Evolutionary conservation across 345 rosid genomes (phyloP).

Genomic region (Erucastrum elatum): DNA sequence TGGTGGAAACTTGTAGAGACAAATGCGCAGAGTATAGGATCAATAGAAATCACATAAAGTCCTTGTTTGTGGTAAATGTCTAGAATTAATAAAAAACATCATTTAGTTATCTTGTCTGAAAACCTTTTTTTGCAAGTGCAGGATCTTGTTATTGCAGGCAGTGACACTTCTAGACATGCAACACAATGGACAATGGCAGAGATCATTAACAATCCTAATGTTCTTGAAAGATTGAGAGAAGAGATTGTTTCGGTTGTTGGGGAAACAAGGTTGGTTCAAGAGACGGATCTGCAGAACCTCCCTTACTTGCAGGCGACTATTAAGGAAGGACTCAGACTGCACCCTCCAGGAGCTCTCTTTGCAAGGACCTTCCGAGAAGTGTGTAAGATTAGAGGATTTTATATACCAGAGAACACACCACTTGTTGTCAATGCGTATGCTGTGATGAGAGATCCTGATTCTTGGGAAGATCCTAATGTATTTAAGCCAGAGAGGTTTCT

Average conservation of each 20-base stretch:
- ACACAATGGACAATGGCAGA: conserved; percentile 65
- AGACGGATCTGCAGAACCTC: conserved; percentile 50
- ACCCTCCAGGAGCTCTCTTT: conserved; percentile 58
- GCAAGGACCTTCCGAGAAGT: conserved; percentile 45
- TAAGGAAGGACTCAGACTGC: conserved; percentile 67
- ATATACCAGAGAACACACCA: conserved; percentile 29
- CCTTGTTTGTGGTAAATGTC: conserved; percentile 14
- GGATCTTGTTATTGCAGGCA: conserved; percentile 60
- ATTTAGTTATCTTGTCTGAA: conserved; percentile 30
- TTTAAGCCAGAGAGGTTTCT: conserved; percentile 34
- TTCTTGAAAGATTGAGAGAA: neutral
- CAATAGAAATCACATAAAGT: conserved; percentile 26
- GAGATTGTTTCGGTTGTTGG: conserved; percentile 40
- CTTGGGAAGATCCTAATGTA: conserved; percentile 54
- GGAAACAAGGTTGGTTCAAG: conserved; percentile 48
- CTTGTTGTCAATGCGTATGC: conserved; percentile 45
- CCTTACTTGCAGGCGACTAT: conserved; percentile 57
- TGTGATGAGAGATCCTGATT: conserved; percentile 48
- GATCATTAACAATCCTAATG: conserved; percentile 45
- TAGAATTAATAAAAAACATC: neutral
- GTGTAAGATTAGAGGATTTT: conserved; percentile 45
- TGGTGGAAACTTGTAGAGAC: conserved; percentile 36
- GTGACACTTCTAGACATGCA: conserved; percentile 49
- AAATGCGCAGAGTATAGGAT: conserved; percentile 23
- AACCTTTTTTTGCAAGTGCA: conserved; percentile 17